phyloP scores from a whole-genome alignment of 1,284 basidiomycete genomes.

The Ustilago loliicola region DNA sequence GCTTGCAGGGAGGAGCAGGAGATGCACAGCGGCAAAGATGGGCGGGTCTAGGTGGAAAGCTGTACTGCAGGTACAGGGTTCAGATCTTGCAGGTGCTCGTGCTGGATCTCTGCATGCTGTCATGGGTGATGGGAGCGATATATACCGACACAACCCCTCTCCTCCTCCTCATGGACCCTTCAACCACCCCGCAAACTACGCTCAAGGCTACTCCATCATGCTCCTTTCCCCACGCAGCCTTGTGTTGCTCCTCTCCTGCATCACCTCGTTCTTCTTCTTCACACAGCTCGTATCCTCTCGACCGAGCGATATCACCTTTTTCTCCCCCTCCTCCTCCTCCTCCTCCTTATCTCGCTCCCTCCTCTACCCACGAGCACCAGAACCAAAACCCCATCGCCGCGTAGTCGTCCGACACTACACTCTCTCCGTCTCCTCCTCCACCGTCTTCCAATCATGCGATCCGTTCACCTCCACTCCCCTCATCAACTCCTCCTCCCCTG shows the following conservation, averaged over 20 bases:
- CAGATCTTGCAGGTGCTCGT: too few species aligned
- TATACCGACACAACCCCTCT: too few species aligned
- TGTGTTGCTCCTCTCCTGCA: neutral
- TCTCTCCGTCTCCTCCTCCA: slow-evolving; percentile 22
- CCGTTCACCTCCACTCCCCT: slow-evolving; percentile 25
- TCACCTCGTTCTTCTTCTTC: too few species aligned
- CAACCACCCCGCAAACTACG: too few species aligned
- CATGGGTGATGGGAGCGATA: too few species aligned
- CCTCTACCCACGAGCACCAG: neutral
- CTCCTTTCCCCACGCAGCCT: neutral
- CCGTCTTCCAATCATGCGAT: slow-evolving; percentile 22
- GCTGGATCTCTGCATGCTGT: too few species aligned
- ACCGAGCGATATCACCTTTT: slow-evolving; percentile 18
- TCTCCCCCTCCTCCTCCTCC: neutral
- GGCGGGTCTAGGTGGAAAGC: too few species aligned
- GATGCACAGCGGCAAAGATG: too few species aligned
- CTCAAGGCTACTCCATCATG: neutral
- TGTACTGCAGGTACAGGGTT: too few species aligned
- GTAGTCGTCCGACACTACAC: slow-evolving; percentile 38
- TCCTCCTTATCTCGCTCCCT: neutral
- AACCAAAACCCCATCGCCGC: neutral
- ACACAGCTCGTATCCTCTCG: neutral
- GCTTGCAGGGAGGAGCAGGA: too few species aligned
- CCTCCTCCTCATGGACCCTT: too few species aligned
- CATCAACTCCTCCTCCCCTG: slow-evolving; percentile 56